Percentiles rank a stretch among this genome's conserved stretches.
phyloP scores from a whole-genome alignment of 805 yeast species.

The Candida orba region DNA sequence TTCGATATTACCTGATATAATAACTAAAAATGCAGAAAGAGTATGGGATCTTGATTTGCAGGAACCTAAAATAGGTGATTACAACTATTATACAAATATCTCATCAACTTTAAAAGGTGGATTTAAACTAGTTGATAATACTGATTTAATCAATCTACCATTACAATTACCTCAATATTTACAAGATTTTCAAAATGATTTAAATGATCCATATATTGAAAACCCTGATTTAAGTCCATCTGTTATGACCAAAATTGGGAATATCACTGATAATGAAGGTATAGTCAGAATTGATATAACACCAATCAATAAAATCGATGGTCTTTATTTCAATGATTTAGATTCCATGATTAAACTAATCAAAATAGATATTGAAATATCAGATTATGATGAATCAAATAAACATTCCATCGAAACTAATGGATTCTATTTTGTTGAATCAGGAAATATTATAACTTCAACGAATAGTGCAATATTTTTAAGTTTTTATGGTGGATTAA shows the following conservation, averaged over 20 bases:
- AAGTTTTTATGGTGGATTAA: constrained; percentile 57
- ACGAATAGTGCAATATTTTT: constrained; percentile 59
- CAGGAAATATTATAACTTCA: constrained; percentile 54
- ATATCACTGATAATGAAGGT: constrained; percentile 30
- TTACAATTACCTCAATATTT: constrained; percentile 18
- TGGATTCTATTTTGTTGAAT: constrained; percentile 60
- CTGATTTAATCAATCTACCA: constrained; percentile 14
- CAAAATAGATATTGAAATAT: constrained; percentile 25
- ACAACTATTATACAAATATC: constrained; percentile 35
- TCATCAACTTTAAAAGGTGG: constrained; percentile 41
- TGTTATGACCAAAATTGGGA: constrained; percentile 15
- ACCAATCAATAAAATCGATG: constrained; percentile 14
- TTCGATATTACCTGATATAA: constrained; percentile 53
- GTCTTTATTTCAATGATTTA: constrained; percentile 25
- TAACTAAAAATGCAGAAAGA: constrained; percentile 39
- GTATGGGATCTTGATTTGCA: constrained; percentile 43
- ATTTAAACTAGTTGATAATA: constrained; percentile 22
- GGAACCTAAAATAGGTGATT: constrained; percentile 3
- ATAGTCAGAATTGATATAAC: constrained; percentile 15
- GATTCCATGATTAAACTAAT: constrained; percentile 34
- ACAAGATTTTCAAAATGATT: constrained; percentile 10
- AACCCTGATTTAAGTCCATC: neutral
- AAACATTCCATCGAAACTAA: constrained; percentile 42
- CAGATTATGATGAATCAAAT: constrained; percentile 41
- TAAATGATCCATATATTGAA: constrained; percentile 5